A percentile compares a stretch with the other conserved stretches of the same genome.
Conservation (phyloP, 2,329 filamentous ascomycete genomes). For the Nigrospora oryzae region DNA sequence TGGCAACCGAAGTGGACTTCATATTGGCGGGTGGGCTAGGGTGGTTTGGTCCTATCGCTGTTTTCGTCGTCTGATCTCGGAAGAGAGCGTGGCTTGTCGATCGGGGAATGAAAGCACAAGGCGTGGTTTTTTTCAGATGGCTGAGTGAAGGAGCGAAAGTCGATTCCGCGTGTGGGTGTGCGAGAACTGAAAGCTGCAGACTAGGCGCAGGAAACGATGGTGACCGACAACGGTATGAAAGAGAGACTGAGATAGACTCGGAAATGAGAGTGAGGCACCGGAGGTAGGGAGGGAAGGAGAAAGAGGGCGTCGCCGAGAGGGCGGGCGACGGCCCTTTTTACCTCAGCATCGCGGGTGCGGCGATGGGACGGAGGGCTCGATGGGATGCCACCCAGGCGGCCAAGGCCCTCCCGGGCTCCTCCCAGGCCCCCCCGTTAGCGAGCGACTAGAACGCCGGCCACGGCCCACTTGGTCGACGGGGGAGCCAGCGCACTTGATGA, state of each 20-base stretch:
- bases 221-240: constrained; percentile 19
- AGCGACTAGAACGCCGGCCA: no score
- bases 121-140: background rate
- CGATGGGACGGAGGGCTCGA: no score
- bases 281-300: constrained; percentile 8
- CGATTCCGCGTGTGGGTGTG: constrained; percentile 20
- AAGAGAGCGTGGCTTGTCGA: constrained; percentile 17
- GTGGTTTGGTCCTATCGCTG: constrained; percentile 1
- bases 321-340: constrained; percentile 14
- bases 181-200: constrained; percentile 16
- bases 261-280: constrained; percentile 16
- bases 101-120: constrained; percentile 3
- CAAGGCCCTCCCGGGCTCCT: no score
- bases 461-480: no score
- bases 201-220: constrained; percentile 16
- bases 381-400: no score
- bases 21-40: constrained; percentile 14
- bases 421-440: no score
- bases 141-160: constrained; percentile 22
- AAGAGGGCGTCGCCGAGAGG: background rate
- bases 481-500: no score
- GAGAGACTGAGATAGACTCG: constrained; percentile 24
- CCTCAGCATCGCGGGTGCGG: constrained; percentile 1
- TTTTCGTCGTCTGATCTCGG: constrained; percentile 12
- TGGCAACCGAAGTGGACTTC: constrained; percentile 23